Evolutionary conservation across 345 rosid species (phyloP), one percentile per base, ranked within the genome.

Genomic region (Hevea brasiliensis): DNA sequence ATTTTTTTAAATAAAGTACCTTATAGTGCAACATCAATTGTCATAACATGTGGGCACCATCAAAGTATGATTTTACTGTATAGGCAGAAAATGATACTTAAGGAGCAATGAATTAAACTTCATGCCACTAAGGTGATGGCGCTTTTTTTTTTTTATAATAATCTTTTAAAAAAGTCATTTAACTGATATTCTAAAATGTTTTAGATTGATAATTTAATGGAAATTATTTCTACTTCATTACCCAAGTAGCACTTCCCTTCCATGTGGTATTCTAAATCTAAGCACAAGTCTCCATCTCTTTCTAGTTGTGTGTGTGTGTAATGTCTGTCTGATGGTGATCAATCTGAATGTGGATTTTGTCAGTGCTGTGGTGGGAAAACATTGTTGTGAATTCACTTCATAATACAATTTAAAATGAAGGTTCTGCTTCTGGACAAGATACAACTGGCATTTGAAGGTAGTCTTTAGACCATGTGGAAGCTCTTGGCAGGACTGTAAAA

Each of bases 401-500:
- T 58, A 64, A 70, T 75, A 59, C 61, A 44, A 68, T 37, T 53
- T 27, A 74, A 75, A 56, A 75, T 71, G 81, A 61, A 68, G 73
- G 59, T 76, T 75, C 78, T 68, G 32, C 37, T 74, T 64, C 23
- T 76, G 77, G 72, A 54, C 59, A 72, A 65, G 77, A 67, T 72
- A 51, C 62, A 42, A 76, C 62, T 68, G 76, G 62, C 73, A 42
- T 62, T 44, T 75, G 81, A 82, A 77, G 44, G 82, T 66, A 73
- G 77, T 72, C 37, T 70, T 70, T 68, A 68, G 78, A 77, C 74
- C 71, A 78, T 74, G 77, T 62, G 79, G 92, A 80, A 85, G 79
- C 82, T 77, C 73, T 81, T 89, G 89, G 81, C 89, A 84, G 96
- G 94, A 88, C 83, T 78, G 81, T 87, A 82, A 81, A 92, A 85